Evolutionary conservation across 1,284 basidiomycete genomes (phyloP).

Genomic region (Microbotryum silenes-acaulis): DNA sequence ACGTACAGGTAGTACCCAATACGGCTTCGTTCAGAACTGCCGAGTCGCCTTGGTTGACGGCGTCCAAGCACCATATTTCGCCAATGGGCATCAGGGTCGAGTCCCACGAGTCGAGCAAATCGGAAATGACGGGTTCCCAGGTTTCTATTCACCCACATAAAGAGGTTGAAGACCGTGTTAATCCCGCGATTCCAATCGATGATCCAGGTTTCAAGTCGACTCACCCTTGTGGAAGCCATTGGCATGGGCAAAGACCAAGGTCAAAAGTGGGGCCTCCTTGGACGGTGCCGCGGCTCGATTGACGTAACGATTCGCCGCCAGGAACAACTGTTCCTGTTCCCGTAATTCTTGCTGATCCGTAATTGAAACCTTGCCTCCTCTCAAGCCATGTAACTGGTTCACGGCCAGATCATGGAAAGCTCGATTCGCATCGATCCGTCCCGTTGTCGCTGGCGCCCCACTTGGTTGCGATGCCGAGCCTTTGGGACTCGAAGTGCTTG

Average conservation of each 20-base stretch:
- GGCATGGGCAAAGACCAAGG: slow-evolving; percentile 65
- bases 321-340: slow-evolving; percentile 22
- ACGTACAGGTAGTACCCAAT: slow-evolving; percentile 53
- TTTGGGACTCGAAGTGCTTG: background rate
- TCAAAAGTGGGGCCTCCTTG: slow-evolving; percentile 43
- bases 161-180: background rate
- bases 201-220: slow-evolving; percentile 24
- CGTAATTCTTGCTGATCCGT: slow-evolving; percentile 1
- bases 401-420: slow-evolving; percentile 8
- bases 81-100: slow-evolving; percentile 45
- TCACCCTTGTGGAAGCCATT: slow-evolving; percentile 72
- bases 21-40: slow-evolving; percentile 55
- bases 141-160: slow-evolving; percentile 43
- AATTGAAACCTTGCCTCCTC: background rate
- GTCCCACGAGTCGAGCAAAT: slow-evolving; percentile 40
- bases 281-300: background rate
- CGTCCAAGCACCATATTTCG: slow-evolving; percentile 73
- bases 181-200: no score
- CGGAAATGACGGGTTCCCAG: slow-evolving; percentile 57
- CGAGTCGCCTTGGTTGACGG: slow-evolving; percentile 67
- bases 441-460: no score
- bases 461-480: no score
- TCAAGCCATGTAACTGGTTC: slow-evolving; percentile 16
- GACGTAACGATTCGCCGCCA: slow-evolving; percentile 24
- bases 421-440: slow-evolving; percentile 2